Evolutionary conservation across 148 eudicot genomes (phyloP).

Genomic region (Rhododendron mucronatum): DNA sequence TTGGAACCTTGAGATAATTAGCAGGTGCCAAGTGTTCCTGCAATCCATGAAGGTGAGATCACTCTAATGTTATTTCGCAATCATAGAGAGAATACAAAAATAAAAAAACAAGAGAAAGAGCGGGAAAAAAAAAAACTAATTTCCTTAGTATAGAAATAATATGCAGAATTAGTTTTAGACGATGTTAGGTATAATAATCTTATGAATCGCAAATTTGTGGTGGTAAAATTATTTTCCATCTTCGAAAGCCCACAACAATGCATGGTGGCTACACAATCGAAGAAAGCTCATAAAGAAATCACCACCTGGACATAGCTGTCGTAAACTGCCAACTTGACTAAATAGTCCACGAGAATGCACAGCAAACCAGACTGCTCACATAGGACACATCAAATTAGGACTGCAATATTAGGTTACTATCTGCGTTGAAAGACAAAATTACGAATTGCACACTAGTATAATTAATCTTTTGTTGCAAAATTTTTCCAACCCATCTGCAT

Average conservation of each 20-base stretch:
- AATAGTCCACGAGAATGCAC: slow-evolving; percentile 44
- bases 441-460: background rate
- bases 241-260: background rate
- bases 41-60: slow-evolving; percentile 1
- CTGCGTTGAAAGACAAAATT: background rate
- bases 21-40: slow-evolving; percentile 52
- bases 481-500: background rate
- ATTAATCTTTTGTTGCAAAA: background rate
- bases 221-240: background rate
- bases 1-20: slow-evolving; percentile 37
- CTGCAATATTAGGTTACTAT: background rate
- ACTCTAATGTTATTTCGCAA: background rate
- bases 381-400: background rate
- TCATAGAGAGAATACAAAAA: background rate
- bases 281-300: background rate
- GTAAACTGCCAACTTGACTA: slow-evolving; percentile 36
- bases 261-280: background rate
- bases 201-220: background rate
- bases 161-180: background rate
- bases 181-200: background rate
- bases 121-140: background rate
- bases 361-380: slow-evolving; percentile 32
- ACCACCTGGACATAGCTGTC: slow-evolving; percentile 42
- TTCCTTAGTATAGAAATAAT: background rate
- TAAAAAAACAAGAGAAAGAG: background rate